Base-by-base conservation (phyloP, 1,139 yeast genomes). In the Debaryomyces udenii region DNA sequence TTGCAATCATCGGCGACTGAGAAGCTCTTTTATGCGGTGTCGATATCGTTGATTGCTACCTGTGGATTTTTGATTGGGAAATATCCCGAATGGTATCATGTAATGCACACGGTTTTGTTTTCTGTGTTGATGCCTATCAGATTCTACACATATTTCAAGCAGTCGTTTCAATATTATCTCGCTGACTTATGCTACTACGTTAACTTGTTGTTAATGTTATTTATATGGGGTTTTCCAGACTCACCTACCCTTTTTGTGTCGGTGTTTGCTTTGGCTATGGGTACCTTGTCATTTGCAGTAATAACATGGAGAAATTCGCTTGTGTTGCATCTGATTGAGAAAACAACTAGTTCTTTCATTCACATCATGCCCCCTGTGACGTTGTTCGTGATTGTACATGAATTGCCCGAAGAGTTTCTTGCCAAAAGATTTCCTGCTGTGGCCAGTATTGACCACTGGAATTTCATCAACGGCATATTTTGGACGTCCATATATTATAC, bases 151-250 rank as follows among this genome's bases (percentile, higher is more conserved):
- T 93, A 88, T 63, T 86, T 84, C 65, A 86, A 86, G 59, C 76
- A 74, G 38, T 79, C 86, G 11, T 89, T 76, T 64, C 96, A 91
- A 48, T 93, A 88, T 64, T 93, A 83, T 58, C 70, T 93, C 59
- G 98, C 96, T 0, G 99, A 93, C 62, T 71, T 93, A 50, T 93
- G 99, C 64, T 93, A 93, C 62, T 93, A 86, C 61, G 98, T 88
- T 37, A 93, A 93, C 55, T 52, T 80, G 22, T 66, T 93, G 45
- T 66, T 87, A 34, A 59, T 91, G 56, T 48, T 81, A 1, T 93
- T 80, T 56, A 75, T 93, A 31, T 93, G 98, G 98, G 70, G 81
- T 5, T 80, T 83, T 48, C 97, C 99, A 0, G 57, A 72, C 32
- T 87, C 96, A 1, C 73, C 74, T 33, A 75, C 82, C 42, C 68